Base-by-base conservation (phyloP, 2,329 filamentous ascomycete genomes). In the Hymenoscyphus fructigenus region DNA sequence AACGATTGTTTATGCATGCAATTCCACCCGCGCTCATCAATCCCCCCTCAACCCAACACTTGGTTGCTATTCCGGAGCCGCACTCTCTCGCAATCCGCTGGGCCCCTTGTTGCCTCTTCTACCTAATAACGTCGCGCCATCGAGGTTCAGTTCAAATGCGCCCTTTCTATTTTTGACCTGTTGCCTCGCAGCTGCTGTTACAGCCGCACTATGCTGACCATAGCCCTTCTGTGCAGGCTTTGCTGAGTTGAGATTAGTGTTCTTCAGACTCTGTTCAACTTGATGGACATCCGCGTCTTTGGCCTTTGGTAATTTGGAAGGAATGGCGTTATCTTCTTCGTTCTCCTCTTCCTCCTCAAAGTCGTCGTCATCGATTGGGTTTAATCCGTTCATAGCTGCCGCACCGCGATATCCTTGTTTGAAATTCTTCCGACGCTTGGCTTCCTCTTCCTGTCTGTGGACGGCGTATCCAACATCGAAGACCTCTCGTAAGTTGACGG, bases 391-490 rank as follows among this genome's bases (percentile, higher is more conserved):
- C 68, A 96, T 85, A 6, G 86, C 86, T 28, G 86, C 86, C 6
- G 83, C 75, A 67, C 88, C 79, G 73, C 89, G 76, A 80, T 90
- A 82, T 72, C 90, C 85, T 82, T 93, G 83, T 79, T 86, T 82
- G 71, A 93, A 85, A 74, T 96, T 91, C 78, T 96, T 96, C 69
- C 92, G 87, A 62, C 93, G 88, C 80, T 97, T 98, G 73, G 88
- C 89, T 78, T 98, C 95, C 76, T 99, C 95, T 78, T 98, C 95
- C 78, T 98, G 93, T 57, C 95, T 85, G 76, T 98, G 95, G 9
- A 99, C 95, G 9, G 95, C 94, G 74, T 99, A 99, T n/a, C 92
- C 90, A 59, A 99, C 94, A 74, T 99, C 95, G 71, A 99, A 99
- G 2, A 98, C 93, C 78, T 99, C 95, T 66, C 95, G 92, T 14